phyloP scores from a whole-genome alignment of 352 stramenopile species.

The Phytophthora crassamura region DNA sequence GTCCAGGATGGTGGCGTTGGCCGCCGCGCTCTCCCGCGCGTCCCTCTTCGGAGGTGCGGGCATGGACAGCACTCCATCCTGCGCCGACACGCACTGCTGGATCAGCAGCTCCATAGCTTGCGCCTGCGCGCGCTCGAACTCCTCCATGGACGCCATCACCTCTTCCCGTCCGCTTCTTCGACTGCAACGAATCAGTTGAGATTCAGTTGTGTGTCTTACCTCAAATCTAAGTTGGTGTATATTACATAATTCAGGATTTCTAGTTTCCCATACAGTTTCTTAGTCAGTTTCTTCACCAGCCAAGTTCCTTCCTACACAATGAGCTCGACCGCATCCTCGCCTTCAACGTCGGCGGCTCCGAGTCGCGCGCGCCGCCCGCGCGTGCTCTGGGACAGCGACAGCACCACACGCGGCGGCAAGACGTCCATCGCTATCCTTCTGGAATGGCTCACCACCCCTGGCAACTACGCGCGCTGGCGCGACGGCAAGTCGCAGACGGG shows the following conservation, averaged over 20 bases:
- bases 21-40: slow-evolving; percentile 21
- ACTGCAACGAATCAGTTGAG: neutral
- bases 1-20: slow-evolving; percentile 66
- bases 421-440: slow-evolving; percentile 75
- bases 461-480: slow-evolving; percentile 73
- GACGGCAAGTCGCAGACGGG: slow-evolving; percentile 71
- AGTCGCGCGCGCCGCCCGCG: slow-evolving; percentile 51
- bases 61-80: neutral
- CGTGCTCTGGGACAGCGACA: slow-evolving; percentile 84
- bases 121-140: slow-evolving; percentile 57
- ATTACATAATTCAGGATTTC: slow-evolving; percentile 4
- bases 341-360: slow-evolving; percentile 1
- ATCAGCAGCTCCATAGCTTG: slow-evolving; percentile 66
- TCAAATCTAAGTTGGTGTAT: neutral
- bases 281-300: slow-evolving; percentile 7
- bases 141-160: slow-evolving; percentile 29
- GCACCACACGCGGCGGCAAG: slow-evolving; percentile 63
- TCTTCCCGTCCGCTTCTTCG: neutral
- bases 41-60: neutral
- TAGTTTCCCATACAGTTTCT: slow-evolving; percentile 18
- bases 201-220: too few species aligned
- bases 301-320: slow-evolving; percentile 14
- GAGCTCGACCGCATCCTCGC: slow-evolving; percentile 6
- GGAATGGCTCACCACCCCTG: slow-evolving; percentile 66
- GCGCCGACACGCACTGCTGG: slow-evolving; percentile 51